Conservation (phyloP, 768 basidiomycete species). For the Termitomyces sp. region DNA sequence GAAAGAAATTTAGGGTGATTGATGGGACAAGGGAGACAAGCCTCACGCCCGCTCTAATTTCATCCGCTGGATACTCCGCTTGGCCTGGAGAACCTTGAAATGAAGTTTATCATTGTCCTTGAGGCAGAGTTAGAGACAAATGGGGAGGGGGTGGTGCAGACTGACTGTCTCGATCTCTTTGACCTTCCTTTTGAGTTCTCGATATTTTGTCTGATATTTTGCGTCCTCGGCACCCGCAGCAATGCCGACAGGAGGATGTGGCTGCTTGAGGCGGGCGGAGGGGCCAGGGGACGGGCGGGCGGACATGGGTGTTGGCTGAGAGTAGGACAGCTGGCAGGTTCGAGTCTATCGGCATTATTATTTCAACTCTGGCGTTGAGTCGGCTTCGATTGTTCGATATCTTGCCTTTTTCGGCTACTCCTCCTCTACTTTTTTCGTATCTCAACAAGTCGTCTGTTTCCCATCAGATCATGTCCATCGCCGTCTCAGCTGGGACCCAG, state of each 20-base stretch:
- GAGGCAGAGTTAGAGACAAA: conserved; percentile 14
- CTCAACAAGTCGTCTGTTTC: not conserved
- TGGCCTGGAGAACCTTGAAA: conserved; percentile 73
- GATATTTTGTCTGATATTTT: conserved; percentile 86
- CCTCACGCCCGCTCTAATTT: conserved; percentile 86
- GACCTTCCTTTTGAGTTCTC: conserved; percentile 82
- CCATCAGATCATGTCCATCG: not conserved
- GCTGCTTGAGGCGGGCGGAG: conserved; percentile 39
- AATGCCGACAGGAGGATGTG: conserved; percentile 52
- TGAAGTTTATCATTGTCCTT: conserved; percentile 89
- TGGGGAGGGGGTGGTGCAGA: conserved; percentile 14
- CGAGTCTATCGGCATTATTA: conserved; percentile 17
- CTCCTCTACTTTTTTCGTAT: conserved; percentile 9
- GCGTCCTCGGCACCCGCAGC: conserved; percentile 78
- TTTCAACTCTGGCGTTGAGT: conserved; percentile 28
- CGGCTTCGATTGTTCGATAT: conserved; percentile 29
- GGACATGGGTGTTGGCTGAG: conserved; percentile 57
- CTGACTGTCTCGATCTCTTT: conserved; percentile 79
- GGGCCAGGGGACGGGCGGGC: conserved; percentile 53
- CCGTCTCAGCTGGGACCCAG: too few species aligned
- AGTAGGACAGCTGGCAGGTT: conserved; percentile 27
- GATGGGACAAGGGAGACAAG: conserved; percentile 12
- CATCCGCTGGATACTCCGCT: conserved; percentile 80
- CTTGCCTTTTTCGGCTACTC: conserved; percentile 30
- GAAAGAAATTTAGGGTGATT: conserved; percentile 10